These are phyloP conservation scores for Diaporthe sp. DNA, from an alignment of 2,329 filamentous ascomycete species.

Conservation along the genomic window DNA sequence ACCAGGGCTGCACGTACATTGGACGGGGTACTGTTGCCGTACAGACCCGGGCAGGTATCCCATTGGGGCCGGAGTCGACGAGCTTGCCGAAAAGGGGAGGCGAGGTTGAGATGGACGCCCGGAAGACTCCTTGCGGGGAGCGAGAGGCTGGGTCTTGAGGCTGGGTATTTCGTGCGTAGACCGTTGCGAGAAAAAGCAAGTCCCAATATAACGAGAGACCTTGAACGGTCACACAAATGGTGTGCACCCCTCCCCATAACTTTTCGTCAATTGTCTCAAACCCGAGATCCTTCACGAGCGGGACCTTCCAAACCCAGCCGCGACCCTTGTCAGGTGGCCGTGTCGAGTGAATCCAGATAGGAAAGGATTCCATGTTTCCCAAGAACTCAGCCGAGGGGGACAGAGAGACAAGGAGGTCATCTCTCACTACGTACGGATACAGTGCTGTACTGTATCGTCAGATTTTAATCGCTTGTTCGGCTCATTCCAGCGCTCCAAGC, in stretches of 20 bases:
- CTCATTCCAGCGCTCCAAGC: conserved; percentile 8
- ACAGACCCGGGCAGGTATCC: conserved; percentile 11
- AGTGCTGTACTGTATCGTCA: neutral
- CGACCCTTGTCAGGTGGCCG: conserved; percentile 17
- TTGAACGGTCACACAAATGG: conserved; percentile 32
- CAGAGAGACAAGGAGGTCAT: conserved; percentile 14
- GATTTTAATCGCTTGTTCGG: conserved; percentile 14
- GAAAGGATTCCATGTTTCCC: conserved; percentile 2
- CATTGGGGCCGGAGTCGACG: conserved; percentile 13
- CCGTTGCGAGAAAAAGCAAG: conserved; percentile 23
- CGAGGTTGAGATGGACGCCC: conserved; percentile 27
- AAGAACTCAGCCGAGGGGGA: neutral
- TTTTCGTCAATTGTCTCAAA: conserved; percentile 35
- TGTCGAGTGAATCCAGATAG: conserved; percentile 15
- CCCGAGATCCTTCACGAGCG: conserved; percentile 30
- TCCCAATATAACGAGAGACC: conserved; percentile 25
- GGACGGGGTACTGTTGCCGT: conserved; percentile 9
- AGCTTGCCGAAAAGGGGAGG: conserved; percentile 20
- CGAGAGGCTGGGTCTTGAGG: conserved; percentile 27
- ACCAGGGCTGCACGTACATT: conserved; percentile 17
- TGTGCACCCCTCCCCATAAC: conserved; percentile 24
- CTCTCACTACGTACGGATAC: neutral
- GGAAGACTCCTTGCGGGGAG: conserved; percentile 19
- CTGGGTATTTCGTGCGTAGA: conserved; percentile 31
- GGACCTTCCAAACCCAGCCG: conserved; percentile 33